Conservation (phyloP, 768 basidiomycete species). For the Leccinum truebloodii region DNA sequence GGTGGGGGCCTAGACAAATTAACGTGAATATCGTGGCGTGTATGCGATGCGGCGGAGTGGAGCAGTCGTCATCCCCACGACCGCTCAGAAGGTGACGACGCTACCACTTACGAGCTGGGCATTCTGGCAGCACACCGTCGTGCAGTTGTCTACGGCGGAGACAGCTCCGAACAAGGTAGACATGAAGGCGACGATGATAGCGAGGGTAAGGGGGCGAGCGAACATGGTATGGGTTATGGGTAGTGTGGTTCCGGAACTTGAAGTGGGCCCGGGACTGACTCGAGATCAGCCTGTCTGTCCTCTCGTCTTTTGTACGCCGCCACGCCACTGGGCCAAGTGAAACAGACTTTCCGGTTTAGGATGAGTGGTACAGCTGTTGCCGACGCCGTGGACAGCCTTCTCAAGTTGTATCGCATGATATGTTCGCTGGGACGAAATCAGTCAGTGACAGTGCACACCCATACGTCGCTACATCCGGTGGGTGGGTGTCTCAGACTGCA, state of each 20-base stretch:
- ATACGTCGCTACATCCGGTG: neutral
- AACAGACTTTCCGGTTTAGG: neutral
- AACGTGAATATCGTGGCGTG: neutral
- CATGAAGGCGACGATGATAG: neutral
- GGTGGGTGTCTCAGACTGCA: neutral
- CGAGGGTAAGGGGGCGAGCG: neutral
- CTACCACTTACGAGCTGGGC: neutral
- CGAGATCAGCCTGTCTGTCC: neutral
- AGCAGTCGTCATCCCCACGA: neutral
- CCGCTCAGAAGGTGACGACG: neutral
- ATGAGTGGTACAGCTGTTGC: neutral
- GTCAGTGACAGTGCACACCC: neutral
- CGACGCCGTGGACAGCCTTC: neutral
- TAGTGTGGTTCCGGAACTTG: neutral
- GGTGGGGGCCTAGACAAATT: neutral
- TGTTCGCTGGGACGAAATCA: neutral
- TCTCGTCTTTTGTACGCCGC: neutral
- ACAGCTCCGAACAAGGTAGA: neutral
- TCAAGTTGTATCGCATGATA: neutral
- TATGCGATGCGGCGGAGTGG: neutral
- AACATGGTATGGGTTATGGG: conserved; percentile 4
- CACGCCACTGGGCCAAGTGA: neutral
- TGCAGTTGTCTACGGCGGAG: neutral
- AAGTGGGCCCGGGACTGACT: neutral
- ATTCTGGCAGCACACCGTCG: conserved; percentile 1